A percentile compares a stretch with the other conserved stretches of the same genome.
phyloP scores from a whole-genome alignment of 1,284 basidiomycete genomes.

The Thecaphora thlaspeos region DNA sequence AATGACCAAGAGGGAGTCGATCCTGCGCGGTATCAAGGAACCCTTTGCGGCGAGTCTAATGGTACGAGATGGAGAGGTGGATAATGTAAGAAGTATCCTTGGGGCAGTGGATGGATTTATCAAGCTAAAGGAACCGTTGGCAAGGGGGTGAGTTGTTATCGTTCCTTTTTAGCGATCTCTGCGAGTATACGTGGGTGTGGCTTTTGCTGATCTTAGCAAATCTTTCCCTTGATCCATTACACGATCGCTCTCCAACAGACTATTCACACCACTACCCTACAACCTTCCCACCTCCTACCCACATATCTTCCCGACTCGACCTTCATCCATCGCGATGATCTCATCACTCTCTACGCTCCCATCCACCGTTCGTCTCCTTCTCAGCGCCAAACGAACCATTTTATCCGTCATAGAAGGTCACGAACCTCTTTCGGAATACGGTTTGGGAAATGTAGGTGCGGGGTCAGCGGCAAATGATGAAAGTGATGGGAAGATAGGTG shows the following conservation, averaged over 20 bases:
- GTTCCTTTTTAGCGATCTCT: not conserved
- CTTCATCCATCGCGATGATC: slow-evolving; percentile 22
- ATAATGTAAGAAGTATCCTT: slow-evolving; percentile 13
- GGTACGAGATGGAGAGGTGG: slow-evolving; percentile 19
- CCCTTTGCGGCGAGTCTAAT: slow-evolving; percentile 22
- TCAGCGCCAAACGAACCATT: slow-evolving; percentile 27
- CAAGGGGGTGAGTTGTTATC: slow-evolving; percentile 7
- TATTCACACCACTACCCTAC: slow-evolving; percentile 40
- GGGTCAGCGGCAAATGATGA: slow-evolving; percentile 15
- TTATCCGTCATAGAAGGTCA: slow-evolving; percentile 37
- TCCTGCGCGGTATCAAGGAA: slow-evolving; percentile 16
- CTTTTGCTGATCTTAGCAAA: not conserved
- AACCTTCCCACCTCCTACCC: slow-evolving; percentile 37
- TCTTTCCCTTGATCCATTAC: too few species aligned
- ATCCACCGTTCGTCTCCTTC: slow-evolving; percentile 24
- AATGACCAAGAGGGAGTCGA: slow-evolving; percentile 1
- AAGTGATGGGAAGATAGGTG: slow-evolving; percentile 22
- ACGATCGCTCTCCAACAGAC: slow-evolving; percentile 6
- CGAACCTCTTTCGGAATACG: slow-evolving; percentile 31
- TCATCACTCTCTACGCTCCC: slow-evolving; percentile 38
- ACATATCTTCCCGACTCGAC: slow-evolving; percentile 20
- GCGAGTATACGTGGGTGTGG: not conserved
- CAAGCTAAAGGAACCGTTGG: slow-evolving; percentile 19
- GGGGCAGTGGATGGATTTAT: slow-evolving; percentile 31
- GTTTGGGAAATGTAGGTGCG: slow-evolving; percentile 21